A percentile compares a stretch with the other conserved stretches of the same genome.
These are phyloP conservation scores for Apium graveolens DNA, from an alignment of 129 eudicot genomes.

Conservation along the genomic window DNA sequence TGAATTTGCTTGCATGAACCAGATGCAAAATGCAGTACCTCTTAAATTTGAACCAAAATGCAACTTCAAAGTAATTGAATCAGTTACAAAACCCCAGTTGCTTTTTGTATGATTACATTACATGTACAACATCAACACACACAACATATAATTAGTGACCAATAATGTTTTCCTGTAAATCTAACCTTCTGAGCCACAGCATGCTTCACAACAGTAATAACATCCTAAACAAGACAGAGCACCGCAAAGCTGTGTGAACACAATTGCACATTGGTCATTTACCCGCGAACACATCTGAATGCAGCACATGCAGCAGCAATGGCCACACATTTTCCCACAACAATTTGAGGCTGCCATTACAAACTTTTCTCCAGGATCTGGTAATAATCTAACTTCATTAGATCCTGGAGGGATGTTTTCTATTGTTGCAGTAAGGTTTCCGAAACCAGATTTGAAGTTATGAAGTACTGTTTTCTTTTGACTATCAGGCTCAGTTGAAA, in stretches of 20 bases:
- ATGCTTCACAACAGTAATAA: slow-evolving; percentile 41
- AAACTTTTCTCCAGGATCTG: slow-evolving; percentile 67
- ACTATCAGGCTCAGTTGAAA: slow-evolving; percentile 8
- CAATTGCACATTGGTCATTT: slow-evolving; percentile 68
- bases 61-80: background rate
- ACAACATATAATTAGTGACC: background rate
- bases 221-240: slow-evolving; percentile 74
- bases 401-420: slow-evolving; percentile 73
- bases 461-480: slow-evolving; percentile 28
- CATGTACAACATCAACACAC: slow-evolving; percentile 4
- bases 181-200: slow-evolving; percentile 25
- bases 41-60: background rate
- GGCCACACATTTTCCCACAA: slow-evolving; percentile 45
- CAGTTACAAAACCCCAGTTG: background rate
- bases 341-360: slow-evolving; percentile 74
- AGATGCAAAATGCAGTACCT: background rate
- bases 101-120: background rate
- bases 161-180: background rate
- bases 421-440: slow-evolving; percentile 56
- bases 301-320: slow-evolving; percentile 86
- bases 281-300: slow-evolving; percentile 45
- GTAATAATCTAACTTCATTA: slow-evolving; percentile 27
- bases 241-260: slow-evolving; percentile 53
- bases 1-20: background rate
- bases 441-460: slow-evolving; percentile 57